phyloP scores from a whole-genome alignment of 208 protist genomes.

The Acanthamoeba sp. region DNA sequence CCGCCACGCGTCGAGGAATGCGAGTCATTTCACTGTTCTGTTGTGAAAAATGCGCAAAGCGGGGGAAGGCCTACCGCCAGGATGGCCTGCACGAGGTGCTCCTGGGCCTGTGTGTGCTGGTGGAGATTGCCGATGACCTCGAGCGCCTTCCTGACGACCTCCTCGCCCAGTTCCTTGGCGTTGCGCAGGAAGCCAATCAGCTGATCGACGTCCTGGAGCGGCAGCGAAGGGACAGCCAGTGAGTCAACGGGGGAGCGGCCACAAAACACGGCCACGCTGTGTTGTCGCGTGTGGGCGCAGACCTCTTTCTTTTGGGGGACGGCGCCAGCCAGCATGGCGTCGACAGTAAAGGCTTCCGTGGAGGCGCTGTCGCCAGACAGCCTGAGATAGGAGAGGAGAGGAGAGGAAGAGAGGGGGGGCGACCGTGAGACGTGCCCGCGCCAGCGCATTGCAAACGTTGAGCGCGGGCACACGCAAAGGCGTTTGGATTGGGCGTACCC shows the following conservation, averaged over 20 bases:
- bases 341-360: not conserved
- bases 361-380: not conserved
- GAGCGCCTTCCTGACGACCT: not conserved
- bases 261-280: too few species aligned
- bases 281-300: too few species aligned
- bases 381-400: not conserved
- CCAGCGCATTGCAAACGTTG: not conserved
- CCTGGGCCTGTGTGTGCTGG: not conserved
- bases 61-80: not conserved
- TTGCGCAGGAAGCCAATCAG: slow-evolving; percentile 23
- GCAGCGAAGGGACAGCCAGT: too few species aligned
- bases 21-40: too few species aligned
- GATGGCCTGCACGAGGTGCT: not conserved
- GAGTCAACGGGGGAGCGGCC: too few species aligned
- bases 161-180: not conserved
- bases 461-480: not conserved
- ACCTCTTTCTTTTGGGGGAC: not conserved
- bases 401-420: not conserved
- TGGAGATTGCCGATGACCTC: not conserved
- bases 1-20: too few species aligned
- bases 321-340: not conserved
- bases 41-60: too few species aligned
- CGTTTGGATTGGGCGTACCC: not conserved
- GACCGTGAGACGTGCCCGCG: too few species aligned
- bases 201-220: not conserved